Conservation (phyloP, 805 yeast species). For the Ogataea haglerorum region DNA sequence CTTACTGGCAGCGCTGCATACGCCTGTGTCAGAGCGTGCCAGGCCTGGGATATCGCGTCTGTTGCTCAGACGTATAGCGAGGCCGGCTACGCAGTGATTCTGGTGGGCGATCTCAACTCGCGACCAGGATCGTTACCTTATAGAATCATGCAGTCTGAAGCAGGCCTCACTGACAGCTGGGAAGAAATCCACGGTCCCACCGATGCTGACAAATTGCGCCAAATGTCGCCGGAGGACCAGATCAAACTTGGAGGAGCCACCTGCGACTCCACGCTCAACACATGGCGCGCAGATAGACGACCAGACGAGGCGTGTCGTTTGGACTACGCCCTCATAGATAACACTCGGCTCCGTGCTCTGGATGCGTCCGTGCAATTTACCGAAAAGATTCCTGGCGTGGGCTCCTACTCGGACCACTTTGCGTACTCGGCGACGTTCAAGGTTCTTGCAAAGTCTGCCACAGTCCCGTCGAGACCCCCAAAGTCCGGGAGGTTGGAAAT, state of each 20-base stretch:
- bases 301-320: conserved; percentile 77
- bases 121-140: conserved; percentile 84
- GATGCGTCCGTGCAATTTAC: conserved; percentile 74
- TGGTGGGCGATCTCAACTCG: conserved; percentile 92
- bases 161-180: conserved; percentile 82
- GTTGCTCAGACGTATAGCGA: conserved; percentile 55
- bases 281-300: conserved; percentile 66
- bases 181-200: conserved; percentile 54
- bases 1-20: conserved; percentile 82
- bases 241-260: conserved; percentile 76
- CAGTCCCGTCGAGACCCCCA: conserved; percentile 1
- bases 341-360: conserved; percentile 46
- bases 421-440: conserved; percentile 57
- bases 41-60: conserved; percentile 92
- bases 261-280: conserved; percentile 81
- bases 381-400: conserved; percentile 60
- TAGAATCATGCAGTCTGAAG: conserved; percentile 63
- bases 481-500: conserved; percentile 27
- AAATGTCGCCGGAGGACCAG: conserved; percentile 57
- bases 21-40: conserved; percentile 85
- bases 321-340: conserved; percentile 83
- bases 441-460: conserved; percentile 19
- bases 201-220: conserved; percentile 39
- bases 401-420: conserved; percentile 91
- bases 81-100: conserved; percentile 81